phyloP scores from a whole-genome alignment of 1,284 basidiomycete genomes.

The Apiotrichum porosum region DNA sequence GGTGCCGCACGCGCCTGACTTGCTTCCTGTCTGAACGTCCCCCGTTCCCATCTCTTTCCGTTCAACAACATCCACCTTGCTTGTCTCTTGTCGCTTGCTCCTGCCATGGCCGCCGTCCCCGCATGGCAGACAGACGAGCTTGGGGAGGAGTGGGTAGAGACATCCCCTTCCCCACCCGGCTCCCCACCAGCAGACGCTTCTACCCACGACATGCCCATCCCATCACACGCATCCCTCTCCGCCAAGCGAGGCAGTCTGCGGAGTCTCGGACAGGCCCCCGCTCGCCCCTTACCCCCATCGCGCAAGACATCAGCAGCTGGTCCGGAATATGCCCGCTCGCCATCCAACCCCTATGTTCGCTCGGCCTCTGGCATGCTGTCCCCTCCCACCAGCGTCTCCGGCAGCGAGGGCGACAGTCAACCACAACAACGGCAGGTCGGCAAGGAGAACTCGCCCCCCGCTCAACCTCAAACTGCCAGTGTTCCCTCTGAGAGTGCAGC shows the following conservation, averaged over 20 bases:
- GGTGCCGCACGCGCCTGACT: constrained; percentile 2
- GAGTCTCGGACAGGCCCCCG: constrained; percentile 2
- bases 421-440: not conserved
- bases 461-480: not conserved
- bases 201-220: not conserved
- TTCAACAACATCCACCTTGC: not conserved
- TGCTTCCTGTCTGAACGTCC: not conserved
- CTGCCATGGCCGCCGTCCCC: constrained; percentile 44
- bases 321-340: constrained; percentile 8
- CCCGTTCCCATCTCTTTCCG: not conserved
- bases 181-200: constrained; percentile 54
- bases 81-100: constrained; percentile 13
- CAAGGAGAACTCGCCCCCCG: constrained; percentile 6
- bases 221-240: constrained; percentile 15
- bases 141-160: constrained; percentile 70
- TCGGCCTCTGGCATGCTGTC: constrained; percentile 15
- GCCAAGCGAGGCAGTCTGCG: constrained; percentile 30
- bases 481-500: constrained; percentile 7
- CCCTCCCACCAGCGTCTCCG: constrained; percentile 10
- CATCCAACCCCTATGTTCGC: constrained; percentile 14
- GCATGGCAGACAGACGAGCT: constrained; percentile 75
- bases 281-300: constrained; percentile 31
- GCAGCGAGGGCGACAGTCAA: constrained; percentile 3
- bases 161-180: constrained; percentile 53
- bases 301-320: constrained; percentile 8